Evolutionary conservation across 2,329 filamentous ascomycete genomes (phyloP).

Genomic region (Dryadomyces sulphureus): DNA sequence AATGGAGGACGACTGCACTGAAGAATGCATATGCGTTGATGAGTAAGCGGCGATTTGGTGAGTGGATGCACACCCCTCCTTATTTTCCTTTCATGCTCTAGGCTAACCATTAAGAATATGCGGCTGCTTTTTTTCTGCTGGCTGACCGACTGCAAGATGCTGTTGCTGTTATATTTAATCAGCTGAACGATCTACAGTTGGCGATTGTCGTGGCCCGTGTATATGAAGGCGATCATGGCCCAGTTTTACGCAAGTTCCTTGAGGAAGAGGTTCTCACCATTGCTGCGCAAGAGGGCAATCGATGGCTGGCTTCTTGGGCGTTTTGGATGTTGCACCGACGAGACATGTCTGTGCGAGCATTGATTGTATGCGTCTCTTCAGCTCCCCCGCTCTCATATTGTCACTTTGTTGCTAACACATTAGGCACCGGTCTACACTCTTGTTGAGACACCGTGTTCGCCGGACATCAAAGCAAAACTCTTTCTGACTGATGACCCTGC

Average conservation of each 20-base stretch:
- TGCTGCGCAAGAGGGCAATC: conserved; percentile 68
- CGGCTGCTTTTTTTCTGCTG: conserved; percentile 87
- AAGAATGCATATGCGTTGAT: conserved; percentile 96
- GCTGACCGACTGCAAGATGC: conserved; percentile 76
- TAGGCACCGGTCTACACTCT: conserved; percentile 67
- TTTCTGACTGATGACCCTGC: conserved; percentile 88
- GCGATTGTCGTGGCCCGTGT: conserved; percentile 78
- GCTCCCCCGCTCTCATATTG: neutral
- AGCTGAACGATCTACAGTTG: conserved; percentile 77
- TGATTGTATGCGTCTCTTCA: conserved; percentile 47
- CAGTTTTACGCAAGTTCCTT: conserved; percentile 57
- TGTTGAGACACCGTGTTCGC: conserved; percentile 51
- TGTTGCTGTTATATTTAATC: conserved; percentile 71
- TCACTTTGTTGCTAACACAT: neutral
- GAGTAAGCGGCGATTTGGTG: conserved; percentile 75
- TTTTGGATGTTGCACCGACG: conserved; percentile 79
- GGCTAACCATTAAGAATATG: conserved; percentile 51
- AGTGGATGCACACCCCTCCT: neutral
- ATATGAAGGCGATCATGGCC: conserved; percentile 73
- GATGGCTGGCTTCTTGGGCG: conserved; percentile 91
- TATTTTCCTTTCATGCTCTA: neutral
- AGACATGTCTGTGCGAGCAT: conserved; percentile 68
- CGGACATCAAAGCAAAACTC: conserved; percentile 58
- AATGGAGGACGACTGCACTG: conserved; percentile 77
- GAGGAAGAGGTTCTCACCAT: conserved; percentile 65